Evolutionary conservation across 768 basidiomycete species (phyloP).

Genomic region (Cystofilobasidium ferigula): DNA sequence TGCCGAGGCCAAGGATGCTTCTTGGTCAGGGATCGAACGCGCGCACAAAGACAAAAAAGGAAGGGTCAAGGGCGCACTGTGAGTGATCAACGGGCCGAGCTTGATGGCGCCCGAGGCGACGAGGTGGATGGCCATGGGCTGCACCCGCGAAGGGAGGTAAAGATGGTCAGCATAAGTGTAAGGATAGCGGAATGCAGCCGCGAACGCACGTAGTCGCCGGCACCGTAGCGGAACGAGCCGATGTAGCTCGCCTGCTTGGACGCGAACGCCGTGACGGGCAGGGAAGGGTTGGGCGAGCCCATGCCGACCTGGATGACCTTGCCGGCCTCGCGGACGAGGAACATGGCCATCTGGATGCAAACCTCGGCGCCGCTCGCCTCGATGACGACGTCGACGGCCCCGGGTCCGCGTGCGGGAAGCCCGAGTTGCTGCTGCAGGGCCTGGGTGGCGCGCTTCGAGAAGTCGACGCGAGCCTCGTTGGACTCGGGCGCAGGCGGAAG

Average conservation of each 20-base stretch:
- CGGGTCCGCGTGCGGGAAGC: constrained; percentile 58
- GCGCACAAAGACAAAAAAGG: neutral
- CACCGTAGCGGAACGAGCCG: constrained; percentile 80
- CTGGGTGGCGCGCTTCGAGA: constrained; percentile 60
- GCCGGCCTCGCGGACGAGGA: constrained; percentile 39
- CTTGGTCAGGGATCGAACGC: constrained; percentile 1
- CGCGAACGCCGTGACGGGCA: constrained; percentile 60
- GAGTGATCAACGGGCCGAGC: constrained; percentile 77
- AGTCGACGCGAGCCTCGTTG: constrained; percentile 58
- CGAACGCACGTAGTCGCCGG: constrained; percentile 57
- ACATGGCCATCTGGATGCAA: constrained; percentile 75
- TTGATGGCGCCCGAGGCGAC: constrained; percentile 71
- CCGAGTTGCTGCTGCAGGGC: constrained; percentile 55
- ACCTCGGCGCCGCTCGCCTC: constrained; percentile 89
- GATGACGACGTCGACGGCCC: constrained; percentile 70
- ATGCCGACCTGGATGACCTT: constrained; percentile 52
- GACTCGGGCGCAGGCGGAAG: constrained; percentile 52
- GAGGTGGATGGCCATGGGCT: constrained; percentile 61
- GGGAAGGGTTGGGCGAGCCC: constrained; percentile 62
- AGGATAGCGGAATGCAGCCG: too few relatives aligned
- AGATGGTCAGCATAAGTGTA: neutral
- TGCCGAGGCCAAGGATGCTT: constrained; percentile 40
- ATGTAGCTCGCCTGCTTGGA: constrained; percentile 70
- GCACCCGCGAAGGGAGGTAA: neutral
- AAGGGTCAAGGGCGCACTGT: constrained; percentile 47